Evolutionary conservation across 306 rosid genomes (phyloP).

Genomic region (Carpinus fangiana): DNA sequence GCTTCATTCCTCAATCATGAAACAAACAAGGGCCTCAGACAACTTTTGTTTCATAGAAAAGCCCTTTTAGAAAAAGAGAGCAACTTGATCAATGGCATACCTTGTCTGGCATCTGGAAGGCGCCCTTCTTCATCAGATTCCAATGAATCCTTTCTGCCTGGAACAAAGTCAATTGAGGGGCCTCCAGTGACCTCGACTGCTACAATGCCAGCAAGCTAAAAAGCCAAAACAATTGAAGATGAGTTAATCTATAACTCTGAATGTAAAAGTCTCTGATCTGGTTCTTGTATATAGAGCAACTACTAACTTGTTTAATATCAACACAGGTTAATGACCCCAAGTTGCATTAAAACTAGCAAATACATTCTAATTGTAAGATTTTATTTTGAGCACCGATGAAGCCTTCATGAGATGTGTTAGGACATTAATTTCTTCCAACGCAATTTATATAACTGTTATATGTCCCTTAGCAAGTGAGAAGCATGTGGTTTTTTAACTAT

Average conservation of each 20-base stretch:
- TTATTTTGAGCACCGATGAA: not conserved
- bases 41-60: not conserved
- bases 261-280: not conserved
- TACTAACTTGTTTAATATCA: not conserved
- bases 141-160: constrained; percentile 83
- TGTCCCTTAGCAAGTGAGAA: too few species aligned
- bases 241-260: constrained; percentile 12
- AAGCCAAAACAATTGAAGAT: constrained; percentile 10
- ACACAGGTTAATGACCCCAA: not conserved
- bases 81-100: constrained; percentile 28
- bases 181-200: constrained; percentile 93
- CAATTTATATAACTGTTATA: too few species aligned
- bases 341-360: not conserved
- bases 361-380: not conserved
- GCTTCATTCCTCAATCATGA: not conserved
- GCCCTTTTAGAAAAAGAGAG: not conserved
- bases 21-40: not conserved
- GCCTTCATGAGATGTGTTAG: not conserved
- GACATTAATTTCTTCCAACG: too few species aligned
- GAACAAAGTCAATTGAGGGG: constrained; percentile 69
- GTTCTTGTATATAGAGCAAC: not conserved
- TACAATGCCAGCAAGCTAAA: constrained; percentile 90
- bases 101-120: constrained; percentile 81
- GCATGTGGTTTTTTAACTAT: too few species aligned
- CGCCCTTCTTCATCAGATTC: constrained; percentile 69